Evolutionary conservation across 495 filamentous ascomycete species (phyloP).

Genomic region (Friedmanniomyces simplex): DNA sequence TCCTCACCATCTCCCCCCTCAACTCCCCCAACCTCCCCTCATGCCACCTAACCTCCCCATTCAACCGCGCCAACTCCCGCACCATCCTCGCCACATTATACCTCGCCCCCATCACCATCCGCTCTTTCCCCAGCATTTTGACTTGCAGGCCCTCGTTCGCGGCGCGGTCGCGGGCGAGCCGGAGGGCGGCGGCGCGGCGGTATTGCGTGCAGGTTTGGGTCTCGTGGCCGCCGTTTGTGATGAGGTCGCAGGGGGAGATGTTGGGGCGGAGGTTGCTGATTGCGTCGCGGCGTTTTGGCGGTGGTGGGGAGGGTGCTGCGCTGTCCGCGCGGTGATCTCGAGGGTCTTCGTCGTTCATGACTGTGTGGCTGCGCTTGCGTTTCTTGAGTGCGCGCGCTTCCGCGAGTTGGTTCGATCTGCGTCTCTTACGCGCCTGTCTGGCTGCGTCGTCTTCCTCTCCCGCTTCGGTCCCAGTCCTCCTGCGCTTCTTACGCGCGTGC

Average conservation of each 20-base stretch:
- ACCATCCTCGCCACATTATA: not conserved
- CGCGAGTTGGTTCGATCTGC: not conserved
- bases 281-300: not conserved
- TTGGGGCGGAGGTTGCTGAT: not conserved
- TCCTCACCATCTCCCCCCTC: not conserved
- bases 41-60: not conserved
- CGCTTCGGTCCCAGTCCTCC: not conserved
- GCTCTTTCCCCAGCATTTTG: not conserved
- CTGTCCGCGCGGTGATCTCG: not conserved
- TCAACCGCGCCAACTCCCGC: not conserved
- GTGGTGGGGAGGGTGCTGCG: not conserved
- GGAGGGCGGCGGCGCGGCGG: not conserved
- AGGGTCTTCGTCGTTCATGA: not conserved
- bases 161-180: not conserved
- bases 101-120: not conserved
- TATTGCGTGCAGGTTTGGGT: not conserved
- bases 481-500: too few species aligned
- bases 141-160: not conserved
- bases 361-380: not conserved
- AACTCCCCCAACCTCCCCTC: not conserved
- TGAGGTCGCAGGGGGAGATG: not conserved
- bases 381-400: not conserved
- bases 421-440: not conserved
- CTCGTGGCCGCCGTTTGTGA: not conserved
- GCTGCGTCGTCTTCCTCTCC: not conserved